phyloP scores from a whole-genome alignment of 129 eudicot species.

The Artemisia argyi region DNA sequence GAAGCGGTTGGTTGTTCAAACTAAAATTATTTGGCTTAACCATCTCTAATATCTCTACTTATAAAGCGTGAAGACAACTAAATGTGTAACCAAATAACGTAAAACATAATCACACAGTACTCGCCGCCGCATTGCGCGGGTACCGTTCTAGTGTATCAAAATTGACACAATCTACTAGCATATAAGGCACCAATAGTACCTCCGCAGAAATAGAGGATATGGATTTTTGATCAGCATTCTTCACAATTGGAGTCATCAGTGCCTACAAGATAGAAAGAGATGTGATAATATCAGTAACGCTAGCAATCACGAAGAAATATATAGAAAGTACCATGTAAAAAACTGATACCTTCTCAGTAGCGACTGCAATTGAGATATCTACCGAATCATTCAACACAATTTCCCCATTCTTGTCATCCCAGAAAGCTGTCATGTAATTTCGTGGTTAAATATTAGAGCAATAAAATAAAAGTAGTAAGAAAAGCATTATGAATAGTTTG shows the following conservation, averaged over 20 bases:
- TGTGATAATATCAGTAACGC: background rate
- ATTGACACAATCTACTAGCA: background rate
- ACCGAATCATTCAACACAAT: slow-evolving; percentile 62
- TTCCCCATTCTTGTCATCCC: slow-evolving; percentile 88
- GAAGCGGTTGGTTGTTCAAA: too few species aligned
- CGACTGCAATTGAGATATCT: slow-evolving; percentile 98
- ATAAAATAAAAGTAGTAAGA: slow-evolving; percentile 10
- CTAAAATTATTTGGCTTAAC: too few species aligned
- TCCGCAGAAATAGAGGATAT: slow-evolving; percentile 83
- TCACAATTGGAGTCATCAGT: slow-evolving; percentile 93
- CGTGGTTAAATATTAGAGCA: slow-evolving; percentile 24
- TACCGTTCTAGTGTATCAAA: too few species aligned
- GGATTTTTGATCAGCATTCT: slow-evolving; percentile 93
- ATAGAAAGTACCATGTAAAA: background rate
- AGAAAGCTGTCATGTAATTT: slow-evolving; percentile 54
- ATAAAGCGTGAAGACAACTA: too few species aligned
- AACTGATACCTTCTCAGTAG: slow-evolving; percentile 83
- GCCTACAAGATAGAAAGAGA: slow-evolving; percentile 52
- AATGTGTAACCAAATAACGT: too few species aligned
- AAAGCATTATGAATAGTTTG: background rate
- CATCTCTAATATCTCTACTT: too few species aligned
- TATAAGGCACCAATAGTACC: slow-evolving; percentile 39
- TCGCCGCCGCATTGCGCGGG: too few species aligned
- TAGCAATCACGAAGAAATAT: background rate
- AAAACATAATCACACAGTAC: too few species aligned